Evolutionary conservation across 2,329 filamentous ascomycete genomes (phyloP), one percentile per base, ranked within the genome.

Genomic region (Trichoderma afroharzianum): DNA sequence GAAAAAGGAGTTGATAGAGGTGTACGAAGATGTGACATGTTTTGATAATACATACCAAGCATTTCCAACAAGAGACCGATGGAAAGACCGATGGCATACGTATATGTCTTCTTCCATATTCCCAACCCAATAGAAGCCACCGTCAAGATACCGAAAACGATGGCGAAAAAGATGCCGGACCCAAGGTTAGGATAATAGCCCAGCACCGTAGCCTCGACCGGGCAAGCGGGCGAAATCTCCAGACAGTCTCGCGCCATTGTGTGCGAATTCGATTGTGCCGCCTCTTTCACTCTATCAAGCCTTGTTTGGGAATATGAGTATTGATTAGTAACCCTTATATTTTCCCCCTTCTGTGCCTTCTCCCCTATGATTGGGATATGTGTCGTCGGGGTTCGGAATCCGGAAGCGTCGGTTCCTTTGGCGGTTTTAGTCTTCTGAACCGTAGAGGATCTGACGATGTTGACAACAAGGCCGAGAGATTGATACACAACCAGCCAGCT

Each of bases 101-200:
- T 84, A 85, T 87, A 90, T 12, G 87, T 89, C 75, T 81, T 83
- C 76, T 85, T 85, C 80, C 83, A 83, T 15, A 85, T 75, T 6
- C 86, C 86, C 11, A 85, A 73, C 47, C 75, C 77, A 21, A 86
- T 61, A 30, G 86, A 81, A 11, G 77, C 79, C 32, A 88, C 59
- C 9, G 82, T 75, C 8, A 82, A 80, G 3, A 86, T 50, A 8
- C 81, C 86, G 72, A 88, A 90, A 24, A 80, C 82, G 66, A 83
- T 79, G 55, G 84, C 80, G 77, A 88, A 87, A 76, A 90, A 86
- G 74, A 84, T 81, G 77, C 88, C 88, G 74, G 87, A 84, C 62
- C 85, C 84, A n/a, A 84, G 76, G 75, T 87, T 88, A 7, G 88
- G 88, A 39, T 83, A 82, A 79, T 90, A 90, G 62, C 87, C 87